A percentile compares a stretch with the other conserved stretches of the same genome.
Evolutionary conservation across 2,329 filamentous ascomycete genomes (phyloP).

Genomic region (Septoria linicola): DNA sequence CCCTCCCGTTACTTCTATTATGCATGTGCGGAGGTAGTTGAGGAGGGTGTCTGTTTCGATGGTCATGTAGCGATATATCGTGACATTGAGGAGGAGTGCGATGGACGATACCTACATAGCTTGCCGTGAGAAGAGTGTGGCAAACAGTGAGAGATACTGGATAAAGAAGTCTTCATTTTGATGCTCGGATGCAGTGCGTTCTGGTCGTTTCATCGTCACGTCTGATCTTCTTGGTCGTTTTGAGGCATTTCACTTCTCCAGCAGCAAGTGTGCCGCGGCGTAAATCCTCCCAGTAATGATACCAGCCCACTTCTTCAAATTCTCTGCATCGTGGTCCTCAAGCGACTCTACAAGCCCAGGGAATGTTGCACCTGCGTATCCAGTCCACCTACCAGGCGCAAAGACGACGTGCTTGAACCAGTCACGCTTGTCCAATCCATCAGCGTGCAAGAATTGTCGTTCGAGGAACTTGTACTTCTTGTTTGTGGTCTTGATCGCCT

Average conservation of each 20-base stretch:
- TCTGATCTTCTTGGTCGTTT: not conserved
- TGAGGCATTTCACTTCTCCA: constrained; percentile 6
- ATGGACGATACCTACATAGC: too few species aligned
- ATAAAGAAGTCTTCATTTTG: too few species aligned
- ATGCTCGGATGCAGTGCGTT: too few species aligned
- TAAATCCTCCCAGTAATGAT: constrained; percentile 40
- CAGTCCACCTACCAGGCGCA: constrained; percentile 87
- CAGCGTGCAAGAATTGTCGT: constrained; percentile 71
- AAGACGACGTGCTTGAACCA: constrained; percentile 98
- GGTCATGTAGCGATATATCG: too few species aligned
- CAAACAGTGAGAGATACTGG: too few species aligned
- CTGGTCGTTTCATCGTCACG: not conserved
- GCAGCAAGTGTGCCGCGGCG: constrained; percentile 23
- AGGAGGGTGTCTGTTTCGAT: too few species aligned
- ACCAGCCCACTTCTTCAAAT: constrained; percentile 44
- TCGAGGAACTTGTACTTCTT: constrained; percentile 81
- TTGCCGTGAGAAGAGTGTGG: too few species aligned
- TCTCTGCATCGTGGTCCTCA: constrained; percentile 47
- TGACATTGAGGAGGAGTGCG: too few species aligned
- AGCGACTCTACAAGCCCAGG: constrained; percentile 64
- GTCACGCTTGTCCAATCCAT: constrained; percentile 71
- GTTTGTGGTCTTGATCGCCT: constrained; percentile 63
- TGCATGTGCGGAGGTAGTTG: too few species aligned
- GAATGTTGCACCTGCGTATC: constrained; percentile 74
- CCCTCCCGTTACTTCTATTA: too few species aligned